Conservation (phyloP, 768 basidiomycete species). For the Mycena epipterygia region DNA sequence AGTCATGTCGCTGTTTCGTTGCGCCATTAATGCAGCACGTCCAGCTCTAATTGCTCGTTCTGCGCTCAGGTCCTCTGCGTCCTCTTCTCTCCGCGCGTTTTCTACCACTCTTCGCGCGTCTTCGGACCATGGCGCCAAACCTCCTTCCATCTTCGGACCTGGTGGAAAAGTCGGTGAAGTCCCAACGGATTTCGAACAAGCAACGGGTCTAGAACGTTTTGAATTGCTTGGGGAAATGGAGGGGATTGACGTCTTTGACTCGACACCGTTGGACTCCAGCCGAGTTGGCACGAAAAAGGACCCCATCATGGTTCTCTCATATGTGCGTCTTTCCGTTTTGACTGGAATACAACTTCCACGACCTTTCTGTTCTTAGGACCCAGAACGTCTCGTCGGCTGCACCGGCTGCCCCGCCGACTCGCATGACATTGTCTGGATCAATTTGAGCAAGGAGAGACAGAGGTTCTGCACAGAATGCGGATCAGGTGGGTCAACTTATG, state of each 20-base stretch:
- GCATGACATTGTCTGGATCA: slow-evolving; percentile 93
- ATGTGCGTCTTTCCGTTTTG: slow-evolving; percentile 67
- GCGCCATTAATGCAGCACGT: slow-evolving; percentile 50
- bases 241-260: slow-evolving; percentile 92
- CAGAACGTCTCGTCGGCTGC: slow-evolving; percentile 91
- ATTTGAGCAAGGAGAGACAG: slow-evolving; percentile 71
- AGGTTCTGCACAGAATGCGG: slow-evolving; percentile 95
- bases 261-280: slow-evolving; percentile 85
- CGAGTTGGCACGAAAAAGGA: slow-evolving; percentile 89
- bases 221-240: slow-evolving; percentile 91
- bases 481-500: slow-evolving; percentile 72
- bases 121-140: slow-evolving; percentile 67
- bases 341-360: slow-evolving; percentile 1
- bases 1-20: slow-evolving; percentile 29
- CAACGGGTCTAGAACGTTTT: slow-evolving; percentile 97
- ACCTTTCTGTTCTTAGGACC: slow-evolving; percentile 63
- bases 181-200: slow-evolving; percentile 89
- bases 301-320: slow-evolving; percentile 89
- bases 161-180: slow-evolving; percentile 82
- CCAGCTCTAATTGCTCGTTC: slow-evolving; percentile 57
- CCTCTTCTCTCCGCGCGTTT: slow-evolving; percentile 63
- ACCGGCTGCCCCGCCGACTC: slow-evolving; percentile 96
- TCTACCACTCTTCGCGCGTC: slow-evolving; percentile 68
- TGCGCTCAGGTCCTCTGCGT: slow-evolving; percentile 45
- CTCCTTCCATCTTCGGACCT: slow-evolving; percentile 77